Conservation (phyloP, 495 filamentous ascomycete genomes). For the Lasiosphaeriaceae sp. region DNA sequence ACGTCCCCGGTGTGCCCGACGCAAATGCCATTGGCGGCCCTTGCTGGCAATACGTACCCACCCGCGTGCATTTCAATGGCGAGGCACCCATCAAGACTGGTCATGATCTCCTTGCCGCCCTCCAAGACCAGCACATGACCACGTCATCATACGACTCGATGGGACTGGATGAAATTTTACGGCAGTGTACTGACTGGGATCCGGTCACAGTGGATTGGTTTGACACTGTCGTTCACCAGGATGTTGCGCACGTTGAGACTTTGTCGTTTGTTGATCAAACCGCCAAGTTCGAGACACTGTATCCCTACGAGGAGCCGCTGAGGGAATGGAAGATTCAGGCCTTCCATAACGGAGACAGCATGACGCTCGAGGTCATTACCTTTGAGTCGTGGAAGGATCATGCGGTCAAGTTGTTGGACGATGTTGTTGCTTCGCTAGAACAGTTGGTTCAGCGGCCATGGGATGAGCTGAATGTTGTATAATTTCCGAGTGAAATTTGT, state of each 20-base stretch:
- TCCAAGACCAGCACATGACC: slow-evolving; percentile 38
- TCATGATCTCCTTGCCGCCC: slow-evolving; percentile 25
- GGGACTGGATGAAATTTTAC: slow-evolving; percentile 32
- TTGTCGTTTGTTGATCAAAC: slow-evolving; percentile 23
- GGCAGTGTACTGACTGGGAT: slow-evolving; percentile 22
- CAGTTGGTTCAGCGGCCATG: slow-evolving; percentile 26
- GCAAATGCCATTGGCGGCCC: slow-evolving; percentile 45
- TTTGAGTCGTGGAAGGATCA: slow-evolving; percentile 38
- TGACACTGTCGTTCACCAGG: slow-evolving; percentile 44
- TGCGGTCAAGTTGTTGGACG: slow-evolving; percentile 31
- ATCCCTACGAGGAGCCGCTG: slow-evolving; percentile 40
- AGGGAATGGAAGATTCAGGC: slow-evolving; percentile 47
- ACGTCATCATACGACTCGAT: slow-evolving; percentile 34
- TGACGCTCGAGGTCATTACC: slow-evolving; percentile 42
- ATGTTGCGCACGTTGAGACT: slow-evolving; percentile 40
- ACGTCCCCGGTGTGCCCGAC: slow-evolving; percentile 40
- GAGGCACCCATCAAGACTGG: slow-evolving; percentile 15
- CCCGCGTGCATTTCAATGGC: slow-evolving; percentile 29
- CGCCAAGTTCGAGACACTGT: slow-evolving; percentile 38
- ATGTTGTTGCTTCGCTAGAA: slow-evolving; percentile 27
- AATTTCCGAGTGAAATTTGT: not conserved
- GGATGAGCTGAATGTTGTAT: slow-evolving; percentile 8
- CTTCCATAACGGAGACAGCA: slow-evolving; percentile 30
- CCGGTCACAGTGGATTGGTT: slow-evolving; percentile 29
- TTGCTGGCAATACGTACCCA: slow-evolving; percentile 42